A percentile compares a stretch with the other conserved stretches of the same genome.
Conservation (phyloP, 106 monocot genomes). For the Platanthera zijinensis region DNA sequence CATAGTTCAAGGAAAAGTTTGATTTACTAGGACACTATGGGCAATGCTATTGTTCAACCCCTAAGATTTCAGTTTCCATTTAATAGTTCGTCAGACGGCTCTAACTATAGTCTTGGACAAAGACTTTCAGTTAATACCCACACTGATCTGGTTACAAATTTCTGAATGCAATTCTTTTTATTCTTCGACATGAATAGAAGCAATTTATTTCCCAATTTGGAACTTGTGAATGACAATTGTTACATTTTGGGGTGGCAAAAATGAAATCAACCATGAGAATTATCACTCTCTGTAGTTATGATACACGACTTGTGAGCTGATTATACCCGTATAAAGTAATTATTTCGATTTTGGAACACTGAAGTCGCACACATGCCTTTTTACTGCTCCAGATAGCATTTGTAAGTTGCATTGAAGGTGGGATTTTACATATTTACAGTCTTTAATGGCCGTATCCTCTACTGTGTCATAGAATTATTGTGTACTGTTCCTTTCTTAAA, state of each 20-base stretch:
- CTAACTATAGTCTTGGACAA: neutral
- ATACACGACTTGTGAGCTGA: neutral
- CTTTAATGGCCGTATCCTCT: neutral
- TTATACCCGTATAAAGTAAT: neutral
- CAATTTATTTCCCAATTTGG: neutral
- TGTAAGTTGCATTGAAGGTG: neutral
- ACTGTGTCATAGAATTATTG: neutral
- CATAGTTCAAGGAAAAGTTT: neutral
- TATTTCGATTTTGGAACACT: neutral
- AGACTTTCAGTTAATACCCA: neutral
- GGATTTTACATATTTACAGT: neutral
- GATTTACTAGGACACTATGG: neutral
- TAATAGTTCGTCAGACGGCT: too few relatives aligned
- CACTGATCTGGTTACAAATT: neutral
- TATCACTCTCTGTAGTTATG: neutral
- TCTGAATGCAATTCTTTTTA: neutral
- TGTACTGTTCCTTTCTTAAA: neutral
- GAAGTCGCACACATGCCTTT: neutral
- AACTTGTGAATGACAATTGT: constrained; percentile 4
- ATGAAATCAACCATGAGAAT: neutral
- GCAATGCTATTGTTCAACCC: neutral
- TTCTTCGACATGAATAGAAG: neutral
- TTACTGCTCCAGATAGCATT: neutral
- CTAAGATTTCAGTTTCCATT: neutral
- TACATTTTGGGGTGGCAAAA: neutral